Evolutionary conservation across 2,329 filamentous ascomycete species (phyloP), one percentile per base, ranked within the genome.

Genomic region (Fusarium tricinctum): DNA sequence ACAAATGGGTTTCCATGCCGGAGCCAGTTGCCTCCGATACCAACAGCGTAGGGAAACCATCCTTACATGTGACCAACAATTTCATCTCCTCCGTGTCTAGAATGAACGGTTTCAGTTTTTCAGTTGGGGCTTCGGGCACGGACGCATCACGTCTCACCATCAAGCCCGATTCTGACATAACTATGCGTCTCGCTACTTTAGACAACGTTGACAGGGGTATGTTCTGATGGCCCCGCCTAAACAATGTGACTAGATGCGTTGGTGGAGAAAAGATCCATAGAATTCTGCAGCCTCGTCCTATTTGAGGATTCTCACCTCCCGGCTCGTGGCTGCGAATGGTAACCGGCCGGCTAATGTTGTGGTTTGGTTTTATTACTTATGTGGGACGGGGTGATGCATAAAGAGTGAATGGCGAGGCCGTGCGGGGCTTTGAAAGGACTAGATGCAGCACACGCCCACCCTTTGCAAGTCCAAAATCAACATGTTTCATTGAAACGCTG

Each of bases 111-210:
- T 39, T 49, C 17, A 39, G 19, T 22, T 50, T 50, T 40, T 28
- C 17, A 40, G 47, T 47, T 47, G 45, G 30, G 45, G 45, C 45
- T 47, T 47, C 19, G 45, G 26, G 13, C 45, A 47, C 45, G 45
- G 28, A 47, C 45, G 28, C 45, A 47, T 35, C 45, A 35, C 45
- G 13, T 22, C 45, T 47, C 30, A 23, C 45, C 30, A 23, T n/a
- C n/a, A 47, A 47, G 44, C 44, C 44, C 28, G 44, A n/a, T 35
- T 28, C 19, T 14, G 26, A 22, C n/a, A 47, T 33, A 19, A 47
- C 44, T 32, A 47, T 47, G 44, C 44, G 44, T 35, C 30, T 28
- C 44, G 44, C 44, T 47, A 19, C 44, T 47, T 47, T 47, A 10
- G 44, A 28, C 17, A 47, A 8, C 15, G 17, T 47, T 35, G n/a